Evolutionary conservation across 2,329 filamentous ascomycete species (phyloP).

Genomic region (Fusarium haematococcum): DNA sequence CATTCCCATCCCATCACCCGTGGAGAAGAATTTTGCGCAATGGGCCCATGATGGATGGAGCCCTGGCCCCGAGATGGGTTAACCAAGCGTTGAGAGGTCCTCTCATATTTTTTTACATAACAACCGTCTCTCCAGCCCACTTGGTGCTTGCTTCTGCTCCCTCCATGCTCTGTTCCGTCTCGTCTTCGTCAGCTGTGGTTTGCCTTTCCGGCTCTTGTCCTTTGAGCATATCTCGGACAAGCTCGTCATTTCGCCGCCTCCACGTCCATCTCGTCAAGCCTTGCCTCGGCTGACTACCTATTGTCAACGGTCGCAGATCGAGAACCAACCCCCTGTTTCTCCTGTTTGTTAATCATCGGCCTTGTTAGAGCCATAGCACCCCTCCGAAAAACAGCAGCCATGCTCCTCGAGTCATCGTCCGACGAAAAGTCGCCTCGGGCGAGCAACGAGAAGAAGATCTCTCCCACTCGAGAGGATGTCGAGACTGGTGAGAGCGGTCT

Average conservation of each 20-base stretch:
- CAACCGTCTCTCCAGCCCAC: slow-evolving; percentile 39
- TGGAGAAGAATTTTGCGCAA: slow-evolving; percentile 40
- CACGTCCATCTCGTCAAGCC: neutral
- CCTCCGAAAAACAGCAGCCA: slow-evolving; percentile 8
- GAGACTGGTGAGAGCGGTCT: slow-evolving; percentile 53
- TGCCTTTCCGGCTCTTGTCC: neutral
- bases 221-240: neutral
- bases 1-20: slow-evolving; percentile 15
- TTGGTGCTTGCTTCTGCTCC: slow-evolving; percentile 27
- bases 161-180: slow-evolving; percentile 12
- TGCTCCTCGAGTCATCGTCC: slow-evolving; percentile 39
- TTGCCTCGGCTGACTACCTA: neutral
- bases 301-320: neutral
- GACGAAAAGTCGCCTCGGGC: slow-evolving; percentile 46
- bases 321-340: neutral
- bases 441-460: slow-evolving; percentile 44
- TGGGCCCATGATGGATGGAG: slow-evolving; percentile 41
- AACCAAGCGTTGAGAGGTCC: slow-evolving; percentile 8
- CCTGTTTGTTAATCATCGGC: neutral
- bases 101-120: slow-evolving; percentile 45
- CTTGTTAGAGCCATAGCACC: slow-evolving; percentile 1
- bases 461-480: slow-evolving; percentile 47
- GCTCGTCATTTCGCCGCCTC: neutral
- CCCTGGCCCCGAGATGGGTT: slow-evolving; percentile 21
- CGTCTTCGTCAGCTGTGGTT: neutral